A percentile compares a stretch with the other conserved stretches of the same genome.
These are phyloP conservation scores for Eucalyptus caleyi DNA, from an alignment of 345 rosid species.

Conservation along the genomic window DNA sequence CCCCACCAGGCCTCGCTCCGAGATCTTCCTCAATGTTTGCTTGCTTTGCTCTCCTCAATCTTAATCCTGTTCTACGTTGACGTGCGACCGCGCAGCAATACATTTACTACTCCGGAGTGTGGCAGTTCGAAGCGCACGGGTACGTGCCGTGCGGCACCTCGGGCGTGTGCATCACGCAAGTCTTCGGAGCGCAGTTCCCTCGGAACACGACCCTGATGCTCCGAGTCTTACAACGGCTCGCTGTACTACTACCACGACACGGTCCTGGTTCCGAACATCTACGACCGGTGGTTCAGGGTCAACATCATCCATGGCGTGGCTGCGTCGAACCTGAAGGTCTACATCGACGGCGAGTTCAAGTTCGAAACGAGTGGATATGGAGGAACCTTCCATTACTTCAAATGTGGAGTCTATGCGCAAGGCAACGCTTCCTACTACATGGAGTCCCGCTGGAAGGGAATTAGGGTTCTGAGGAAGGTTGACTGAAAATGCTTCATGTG, in stretches of 20 bases:
- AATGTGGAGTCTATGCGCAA: conserved; percentile 21
- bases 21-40: conserved; percentile 10
- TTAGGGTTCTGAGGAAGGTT: conserved; percentile 3
- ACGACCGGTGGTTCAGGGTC: conserved; percentile 14
- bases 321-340: conserved; percentile 1
- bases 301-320: conserved; percentile 24
- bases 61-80: neutral
- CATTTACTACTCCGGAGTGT: conserved; percentile 14
- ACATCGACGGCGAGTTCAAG: conserved; percentile 6
- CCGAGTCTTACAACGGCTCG: conserved; percentile 20
- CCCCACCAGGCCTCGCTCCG: conserved; percentile 4
- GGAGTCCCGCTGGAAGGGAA: conserved; percentile 29
- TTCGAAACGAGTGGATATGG: conserved; percentile 6
- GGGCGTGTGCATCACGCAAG: conserved; percentile 19
- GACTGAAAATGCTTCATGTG: neutral
- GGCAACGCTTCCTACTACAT: conserved; percentile 4
- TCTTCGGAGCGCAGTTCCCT: conserved; percentile 10
- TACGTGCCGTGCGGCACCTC: conserved; percentile 17
- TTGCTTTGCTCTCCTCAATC: neutral
- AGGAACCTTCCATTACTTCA: conserved; percentile 12
- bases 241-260: conserved; percentile 6
- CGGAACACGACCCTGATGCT: conserved; percentile 13
- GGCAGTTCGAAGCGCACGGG: conserved; percentile 28
- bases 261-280: conserved; percentile 1
- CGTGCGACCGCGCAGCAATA: neutral